Percentiles rank a stretch among this genome's conserved stretches.
These are phyloP conservation scores for Schwanniomyces sp. DNA, from an alignment of 805 yeast genomes.

Conservation along the genomic window DNA sequence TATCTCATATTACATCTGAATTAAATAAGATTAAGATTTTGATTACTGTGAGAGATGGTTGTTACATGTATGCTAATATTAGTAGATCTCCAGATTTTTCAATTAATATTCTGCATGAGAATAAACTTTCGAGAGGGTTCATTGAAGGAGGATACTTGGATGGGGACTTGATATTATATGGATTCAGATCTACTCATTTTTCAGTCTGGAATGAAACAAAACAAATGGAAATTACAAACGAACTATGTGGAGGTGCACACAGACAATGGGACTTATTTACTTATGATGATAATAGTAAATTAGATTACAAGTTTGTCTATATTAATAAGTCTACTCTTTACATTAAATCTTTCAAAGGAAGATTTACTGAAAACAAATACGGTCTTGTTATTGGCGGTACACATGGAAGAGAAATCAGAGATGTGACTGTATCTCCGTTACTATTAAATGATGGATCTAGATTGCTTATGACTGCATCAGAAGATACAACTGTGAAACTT, in stretches of 20 bases:
- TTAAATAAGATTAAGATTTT: constrained; percentile 22
- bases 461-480: constrained; percentile 76
- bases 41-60: constrained; percentile 68
- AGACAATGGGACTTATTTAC: constrained; percentile 68
- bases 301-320: constrained; percentile 50
- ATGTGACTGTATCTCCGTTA: constrained; percentile 53
- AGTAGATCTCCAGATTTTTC: constrained; percentile 9
- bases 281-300: constrained; percentile 10
- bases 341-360: constrained; percentile 25
- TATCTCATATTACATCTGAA: constrained; percentile 35
- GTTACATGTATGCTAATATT: constrained; percentile 44
- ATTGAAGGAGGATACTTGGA: constrained; percentile 68
- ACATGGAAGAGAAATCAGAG: constrained; percentile 92
- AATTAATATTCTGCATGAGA: constrained; percentile 45
- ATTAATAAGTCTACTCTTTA: constrained; percentile 53
- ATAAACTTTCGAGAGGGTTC: constrained; percentile 71
- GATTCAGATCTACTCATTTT: constrained; percentile 79
- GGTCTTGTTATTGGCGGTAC: constrained; percentile 56
- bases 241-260: constrained; percentile 89
- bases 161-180: constrained; percentile 58
- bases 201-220: constrained; percentile 80
- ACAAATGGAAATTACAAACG: constrained; percentile 67
- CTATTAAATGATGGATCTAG: constrained; percentile 26
- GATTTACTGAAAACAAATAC: constrained; percentile 15
- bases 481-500: constrained; percentile 79